These are phyloP conservation scores for Thermoascus crustaceus DNA, from an alignment of 2,329 filamentous ascomycete genomes.

Conservation along the genomic window DNA sequence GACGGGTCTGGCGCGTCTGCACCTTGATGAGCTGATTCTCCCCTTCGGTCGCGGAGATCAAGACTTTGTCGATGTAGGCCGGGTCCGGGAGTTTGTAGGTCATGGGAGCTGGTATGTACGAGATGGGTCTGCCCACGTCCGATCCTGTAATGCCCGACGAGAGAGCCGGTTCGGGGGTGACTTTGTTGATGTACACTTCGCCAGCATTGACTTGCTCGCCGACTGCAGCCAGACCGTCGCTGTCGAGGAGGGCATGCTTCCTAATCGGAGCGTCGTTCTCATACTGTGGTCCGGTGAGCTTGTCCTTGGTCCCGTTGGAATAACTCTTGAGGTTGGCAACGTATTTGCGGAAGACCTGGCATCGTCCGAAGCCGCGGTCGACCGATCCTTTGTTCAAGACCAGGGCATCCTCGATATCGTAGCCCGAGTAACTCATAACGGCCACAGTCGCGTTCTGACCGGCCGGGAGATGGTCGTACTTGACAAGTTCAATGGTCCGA, in stretches of 20 bases:
- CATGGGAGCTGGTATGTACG: constrained; percentile 35
- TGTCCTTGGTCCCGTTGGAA: constrained; percentile 63
- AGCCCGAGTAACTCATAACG: constrained; percentile 98
- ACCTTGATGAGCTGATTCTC: constrained; percentile 87
- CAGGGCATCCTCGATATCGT: constrained; percentile 97
- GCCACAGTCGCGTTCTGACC: constrained; percentile 96
- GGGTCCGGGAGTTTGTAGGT: constrained; percentile 78
- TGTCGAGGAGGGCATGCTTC: constrained; percentile 66
- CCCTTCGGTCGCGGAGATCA: constrained; percentile 81
- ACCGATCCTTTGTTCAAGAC: constrained; percentile 94
- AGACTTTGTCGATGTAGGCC: constrained; percentile 90
- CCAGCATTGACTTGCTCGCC: constrained; percentile 69
- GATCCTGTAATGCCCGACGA: constrained; percentile 55
- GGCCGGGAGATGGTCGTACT: constrained; percentile 94
- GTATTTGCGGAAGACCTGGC: constrained; percentile 97
- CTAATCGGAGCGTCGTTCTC: constrained; percentile 54
- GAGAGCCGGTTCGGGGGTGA: constrained; percentile 69
- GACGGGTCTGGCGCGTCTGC: constrained; percentile 88
- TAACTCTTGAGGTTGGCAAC: constrained; percentile 81
- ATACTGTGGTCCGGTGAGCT: constrained; percentile 54
- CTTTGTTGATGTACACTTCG: constrained; percentile 86
- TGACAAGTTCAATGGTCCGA: constrained; percentile 89
- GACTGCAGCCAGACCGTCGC: constrained; percentile 82
- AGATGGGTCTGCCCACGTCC: constrained; percentile 47
- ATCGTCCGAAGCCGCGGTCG: constrained; percentile 90